Conservation (phyloP, 805 yeast genomes). For the Cyberlindnera mycetangii region DNA sequence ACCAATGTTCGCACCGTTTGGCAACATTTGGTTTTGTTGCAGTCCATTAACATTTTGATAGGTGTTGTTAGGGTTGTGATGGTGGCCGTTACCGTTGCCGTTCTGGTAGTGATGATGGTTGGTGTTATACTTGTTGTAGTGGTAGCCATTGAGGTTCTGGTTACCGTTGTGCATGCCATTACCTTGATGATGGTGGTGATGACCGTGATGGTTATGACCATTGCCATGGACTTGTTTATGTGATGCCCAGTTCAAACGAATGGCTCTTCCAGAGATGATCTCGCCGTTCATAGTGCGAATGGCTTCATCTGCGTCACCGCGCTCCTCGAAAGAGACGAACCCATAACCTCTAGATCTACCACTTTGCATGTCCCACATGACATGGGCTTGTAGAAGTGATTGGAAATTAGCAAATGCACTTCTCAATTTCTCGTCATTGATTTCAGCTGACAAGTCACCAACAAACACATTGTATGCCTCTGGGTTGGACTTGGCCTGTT, state of each 20-base stretch:
- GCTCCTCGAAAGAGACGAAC: conserved; percentile 70
- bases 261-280: conserved; percentile 66
- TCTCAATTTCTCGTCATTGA: conserved; percentile 70
- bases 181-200: conserved; percentile 24
- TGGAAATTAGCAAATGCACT: conserved; percentile 54
- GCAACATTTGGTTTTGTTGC: conserved; percentile 5
- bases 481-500: conserved; percentile 51
- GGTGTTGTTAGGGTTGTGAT: background rate
- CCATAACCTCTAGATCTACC: conserved; percentile 92
- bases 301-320: conserved; percentile 71
- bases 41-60: background rate
- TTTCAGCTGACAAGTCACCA: conserved; percentile 81
- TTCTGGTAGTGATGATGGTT: conserved; percentile 11
- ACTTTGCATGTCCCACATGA: conserved; percentile 97
- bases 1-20: background rate
- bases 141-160: conserved; percentile 26
- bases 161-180: conserved; percentile 27
- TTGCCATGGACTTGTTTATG: conserved; percentile 45
- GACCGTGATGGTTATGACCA: conserved; percentile 14
- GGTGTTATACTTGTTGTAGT: conserved; percentile 11
- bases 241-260: conserved; percentile 87
- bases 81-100: conserved; percentile 3
- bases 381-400: conserved; percentile 77
- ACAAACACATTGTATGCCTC: conserved; percentile 75
- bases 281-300: conserved; percentile 72